Evolutionary conservation across 2,329 filamentous ascomycete genomes (phyloP), one percentile per base, ranked within the genome.

Genomic region (Colletotrichum sp.): DNA sequence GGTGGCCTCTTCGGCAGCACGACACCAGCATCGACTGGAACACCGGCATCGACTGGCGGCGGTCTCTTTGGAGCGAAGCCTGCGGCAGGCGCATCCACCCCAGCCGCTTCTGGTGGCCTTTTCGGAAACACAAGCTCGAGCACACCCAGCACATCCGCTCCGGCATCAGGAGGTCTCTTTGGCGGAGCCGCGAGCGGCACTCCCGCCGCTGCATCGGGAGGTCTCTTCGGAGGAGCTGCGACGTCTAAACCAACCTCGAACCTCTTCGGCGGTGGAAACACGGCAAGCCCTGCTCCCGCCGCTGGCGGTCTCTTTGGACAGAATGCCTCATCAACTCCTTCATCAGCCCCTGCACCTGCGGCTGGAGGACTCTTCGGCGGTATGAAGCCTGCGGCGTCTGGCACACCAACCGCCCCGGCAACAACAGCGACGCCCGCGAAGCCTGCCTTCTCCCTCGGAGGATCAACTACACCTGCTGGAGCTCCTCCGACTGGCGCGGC

Each of bases 401-500:
- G 71, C 49, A 77, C 66, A 49, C 79, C 28, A 71, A 79, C 68
- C 30, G 57, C 72, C 26, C 52, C 52, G 16, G 21, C 62, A 18
- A 63, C 82, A 32, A 78, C 80, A 62, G 82, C 85, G 24, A 88
- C 87, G 24, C 87, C 87, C 32, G 85, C 86, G n/a, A 91, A 90
- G 81, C 86, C 89, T 18, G 76, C 85, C 69, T 87, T 90, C 71
- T 79, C 82, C n/a, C 79, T 90, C 39, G 84, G 85, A 70, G 84
- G 85, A 69, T 91, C 90, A 21, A 91, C 89, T 4, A 91, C 90
- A 44, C 89, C 90, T 18, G 89, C 90, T 26, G 90, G 90, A 44
- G 87, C 88, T n/a, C 90, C 90, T 71, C 89, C 89, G 1, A 80
- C 84, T 7, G 85, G 84, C 70, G 77, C 79, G 49, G 69, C 71